Evolutionary conservation across 176 grass and related monocot species (phyloP).

Genomic region (Thalia dealbata): DNA sequence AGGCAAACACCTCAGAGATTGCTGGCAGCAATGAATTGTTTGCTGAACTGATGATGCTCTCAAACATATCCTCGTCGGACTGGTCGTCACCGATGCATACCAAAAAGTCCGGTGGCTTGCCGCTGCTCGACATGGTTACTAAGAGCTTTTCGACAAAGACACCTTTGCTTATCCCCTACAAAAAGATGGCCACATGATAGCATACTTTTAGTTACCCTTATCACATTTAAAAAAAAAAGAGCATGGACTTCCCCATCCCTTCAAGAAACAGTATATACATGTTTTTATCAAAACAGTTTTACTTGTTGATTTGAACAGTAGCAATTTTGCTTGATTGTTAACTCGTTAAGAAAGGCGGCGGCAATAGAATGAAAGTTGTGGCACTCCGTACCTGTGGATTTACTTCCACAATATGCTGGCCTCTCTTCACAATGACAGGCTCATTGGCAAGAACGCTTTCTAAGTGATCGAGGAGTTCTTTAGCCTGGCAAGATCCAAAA

Average conservation of each 20-base stretch:
- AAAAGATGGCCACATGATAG: constrained; percentile 3
- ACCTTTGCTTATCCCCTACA: constrained; percentile 94
- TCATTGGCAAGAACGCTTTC: constrained; percentile 90
- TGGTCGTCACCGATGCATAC: constrained; percentile 89
- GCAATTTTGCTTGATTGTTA: background rate
- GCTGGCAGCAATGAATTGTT: constrained; percentile 38
- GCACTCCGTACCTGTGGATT: constrained; percentile 61
- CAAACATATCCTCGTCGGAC: constrained; percentile 97
- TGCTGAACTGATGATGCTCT: constrained; percentile 63
- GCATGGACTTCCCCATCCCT: too few relatives aligned
- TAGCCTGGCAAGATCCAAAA: constrained; percentile 86
- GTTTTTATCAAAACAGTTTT: background rate
- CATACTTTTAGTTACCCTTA: too few relatives aligned
- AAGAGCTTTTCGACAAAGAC: constrained; percentile 56
- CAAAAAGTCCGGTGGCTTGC: constrained; percentile 59
- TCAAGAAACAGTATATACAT: background rate
- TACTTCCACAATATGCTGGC: constrained; percentile 87
- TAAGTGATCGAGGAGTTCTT: constrained; percentile 83
- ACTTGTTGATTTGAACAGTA: background rate
- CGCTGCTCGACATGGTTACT: constrained; percentile 35
- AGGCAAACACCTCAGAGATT: constrained; percentile 75
- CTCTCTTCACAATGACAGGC: constrained; percentile 76
- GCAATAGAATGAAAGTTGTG: background rate
- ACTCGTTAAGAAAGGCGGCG: constrained; percentile 8
- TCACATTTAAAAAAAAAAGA: too few relatives aligned